Evolutionary conservation across 2,329 filamentous ascomycete genomes (phyloP).

Genomic region (Trichoderma lentiforme): DNA sequence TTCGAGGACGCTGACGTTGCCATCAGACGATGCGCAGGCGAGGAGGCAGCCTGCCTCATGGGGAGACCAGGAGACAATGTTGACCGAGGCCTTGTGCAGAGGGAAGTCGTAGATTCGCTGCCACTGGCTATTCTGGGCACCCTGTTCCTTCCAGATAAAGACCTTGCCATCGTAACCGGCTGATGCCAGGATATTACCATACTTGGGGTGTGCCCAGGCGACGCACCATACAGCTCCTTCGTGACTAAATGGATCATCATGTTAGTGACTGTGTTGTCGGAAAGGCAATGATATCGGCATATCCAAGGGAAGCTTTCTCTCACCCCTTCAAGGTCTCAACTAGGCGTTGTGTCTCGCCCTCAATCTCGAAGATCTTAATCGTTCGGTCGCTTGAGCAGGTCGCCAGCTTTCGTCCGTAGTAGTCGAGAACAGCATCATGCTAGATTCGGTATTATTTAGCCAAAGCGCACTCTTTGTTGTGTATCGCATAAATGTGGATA

Average conservation of each 20-base stretch:
- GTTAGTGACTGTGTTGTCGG: neutral
- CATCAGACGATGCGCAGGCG: conserved; percentile 90
- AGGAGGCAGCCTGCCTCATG: conserved; percentile 93
- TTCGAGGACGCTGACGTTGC: conserved; percentile 88
- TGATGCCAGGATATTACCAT: conserved; percentile 94
- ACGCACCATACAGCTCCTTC: conserved; percentile 98
- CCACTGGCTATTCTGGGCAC: conserved; percentile 58
- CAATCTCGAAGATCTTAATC: conserved; percentile 98
- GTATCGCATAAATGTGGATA: conserved; percentile 17
- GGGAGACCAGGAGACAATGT: conserved; percentile 96
- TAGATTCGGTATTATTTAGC: conserved; percentile 33
- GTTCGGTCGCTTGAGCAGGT: conserved; percentile 98
- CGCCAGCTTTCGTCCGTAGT: conserved; percentile 92
- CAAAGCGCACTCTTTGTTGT: conserved; percentile 15
- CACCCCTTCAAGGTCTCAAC: conserved; percentile 93
- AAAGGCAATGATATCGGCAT: neutral
- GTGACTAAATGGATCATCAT: conserved; percentile 56
- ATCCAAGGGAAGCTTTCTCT: neutral
- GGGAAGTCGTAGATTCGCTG: conserved; percentile 90
- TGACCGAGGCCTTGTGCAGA: conserved; percentile 92
- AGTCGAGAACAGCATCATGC: conserved; percentile 98
- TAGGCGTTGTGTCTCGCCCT: conserved; percentile 84
- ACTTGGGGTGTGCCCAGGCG: conserved; percentile 97
- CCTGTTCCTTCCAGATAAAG: conserved; percentile 93
- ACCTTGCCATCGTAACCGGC: conserved; percentile 97